Base-by-base conservation (phyloP, 371 early-diverging fungal genomes). In the Mucor circinelloides region DNA sequence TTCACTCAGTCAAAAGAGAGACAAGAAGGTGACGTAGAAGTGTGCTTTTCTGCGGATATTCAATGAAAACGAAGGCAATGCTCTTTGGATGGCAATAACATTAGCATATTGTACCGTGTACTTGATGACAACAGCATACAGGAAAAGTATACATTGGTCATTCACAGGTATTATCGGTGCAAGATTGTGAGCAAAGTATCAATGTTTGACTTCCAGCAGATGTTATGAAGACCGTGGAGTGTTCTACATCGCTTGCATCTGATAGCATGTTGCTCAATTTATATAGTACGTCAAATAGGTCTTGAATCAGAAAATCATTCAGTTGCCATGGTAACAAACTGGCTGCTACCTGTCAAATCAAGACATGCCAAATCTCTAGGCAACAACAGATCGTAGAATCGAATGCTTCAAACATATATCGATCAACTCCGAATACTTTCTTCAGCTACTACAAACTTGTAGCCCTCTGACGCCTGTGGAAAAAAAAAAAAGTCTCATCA, bases 401-500 rank as follows among this genome's bases (percentile, higher is more conserved):
- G 48, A 23, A 48, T 48, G 23, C 52, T 13, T 52, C 25, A 0
- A 50, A 27, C 6, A 46, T 19, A 19, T 8, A 44, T 21, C 13
- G 27, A 25, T 52, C 52, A 52, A 52, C 52, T 52, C 52, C 52
- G 52, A 40, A 17, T 40, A 9, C 4, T 10, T 12, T 40, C 17
- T 17, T 15, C 17, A 17, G 17, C 10, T 15, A 17, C 34, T 34
- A 34, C 34, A 34, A 6, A 34, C 34, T n/a, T n/a, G n/a, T 34
- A 17, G 15, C 42, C 40, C 52, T 52, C 52, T 52, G 52, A 52
- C 52, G 52, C 52, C 52, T 52, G 12, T 52, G 21, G 40, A 6
- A 50, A 52, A 52, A 52, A n/a, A 52, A 19, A 52, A 52, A 52
- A 52, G 52, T 52, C 52, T 52, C 52, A 52, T 21, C 46, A 46